Evolutionary conservation across 257 asterid species (phyloP).

Genomic region (Asclepias syriaca): DNA sequence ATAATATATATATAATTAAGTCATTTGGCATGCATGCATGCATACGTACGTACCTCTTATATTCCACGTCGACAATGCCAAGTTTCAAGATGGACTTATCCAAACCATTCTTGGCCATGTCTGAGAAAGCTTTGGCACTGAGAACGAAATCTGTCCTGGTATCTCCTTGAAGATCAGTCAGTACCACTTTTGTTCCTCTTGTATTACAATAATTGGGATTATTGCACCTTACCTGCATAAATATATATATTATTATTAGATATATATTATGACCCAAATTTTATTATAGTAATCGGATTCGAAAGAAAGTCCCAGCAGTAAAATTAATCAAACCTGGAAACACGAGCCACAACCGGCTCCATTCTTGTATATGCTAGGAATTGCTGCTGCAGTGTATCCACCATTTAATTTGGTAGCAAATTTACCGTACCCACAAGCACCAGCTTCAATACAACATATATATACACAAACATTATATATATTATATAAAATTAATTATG

Average conservation of each 20-base stretch:
- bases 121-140: slow-evolving; percentile 61
- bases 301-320: neutral
- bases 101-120: slow-evolving; percentile 57
- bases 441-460: slow-evolving; percentile 38
- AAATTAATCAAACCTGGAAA: slow-evolving; percentile 46
- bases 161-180: slow-evolving; percentile 41
- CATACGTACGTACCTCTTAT: slow-evolving; percentile 41
- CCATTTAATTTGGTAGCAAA: slow-evolving; percentile 46
- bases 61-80: slow-evolving; percentile 55
- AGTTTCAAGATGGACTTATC: slow-evolving; percentile 40
- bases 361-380: slow-evolving; percentile 47
- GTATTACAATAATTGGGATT: slow-evolving; percentile 39
- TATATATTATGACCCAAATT: no score
- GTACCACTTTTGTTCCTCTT: slow-evolving; percentile 43
- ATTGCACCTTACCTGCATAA: slow-evolving; percentile 61
- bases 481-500: no score
- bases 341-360: slow-evolving; percentile 93
- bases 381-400: slow-evolving; percentile 68
- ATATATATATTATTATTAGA: no score
- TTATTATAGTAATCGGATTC: neutral
- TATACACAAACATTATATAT: no score
- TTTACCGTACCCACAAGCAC: slow-evolving; percentile 78
- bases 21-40: no score
- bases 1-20: no score
- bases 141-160: slow-evolving; percentile 61